These are phyloP conservation scores for Candida tropicalis DNA, from an alignment of 1,139 yeast species.

Conservation along the genomic window DNA sequence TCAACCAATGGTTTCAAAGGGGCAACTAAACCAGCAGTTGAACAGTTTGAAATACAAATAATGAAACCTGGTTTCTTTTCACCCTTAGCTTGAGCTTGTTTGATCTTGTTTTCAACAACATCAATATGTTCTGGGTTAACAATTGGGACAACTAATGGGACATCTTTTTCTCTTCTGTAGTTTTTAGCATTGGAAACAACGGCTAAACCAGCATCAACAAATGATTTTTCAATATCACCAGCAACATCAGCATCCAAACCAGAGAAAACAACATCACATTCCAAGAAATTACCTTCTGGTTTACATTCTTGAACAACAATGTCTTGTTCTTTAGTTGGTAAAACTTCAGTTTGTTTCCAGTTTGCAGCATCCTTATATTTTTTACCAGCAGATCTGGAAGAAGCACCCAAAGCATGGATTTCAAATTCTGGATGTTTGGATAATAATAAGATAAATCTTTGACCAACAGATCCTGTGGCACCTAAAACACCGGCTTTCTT, in stretches of 20 bases:
- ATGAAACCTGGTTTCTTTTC: conserved; percentile 73
- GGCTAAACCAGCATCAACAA: conserved; percentile 77
- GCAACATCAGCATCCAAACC: conserved; percentile 95
- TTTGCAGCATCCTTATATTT: conserved; percentile 80
- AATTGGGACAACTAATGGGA: conserved; percentile 93
- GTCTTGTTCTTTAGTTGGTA: conserved; percentile 69
- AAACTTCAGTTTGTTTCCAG: conserved; percentile 90
- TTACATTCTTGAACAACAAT: conserved; percentile 78
- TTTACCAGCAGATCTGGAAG: conserved; percentile 92
- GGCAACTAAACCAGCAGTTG: conserved; percentile 97
- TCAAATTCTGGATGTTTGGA: conserved; percentile 90
- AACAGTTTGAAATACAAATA: conserved; percentile 95
- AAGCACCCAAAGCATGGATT: conserved; percentile 86
- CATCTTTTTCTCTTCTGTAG: conserved; percentile 84
- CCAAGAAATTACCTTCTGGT: conserved; percentile 68
- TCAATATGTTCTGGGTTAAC: conserved; percentile 93
- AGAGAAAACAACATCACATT: conserved; percentile 92
- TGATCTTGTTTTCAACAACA: conserved; percentile 64
- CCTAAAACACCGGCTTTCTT: conserved; percentile 88
- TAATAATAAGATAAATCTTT: conserved; percentile 83
- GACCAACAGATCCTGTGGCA: conserved; percentile 98
- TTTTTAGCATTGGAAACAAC: conserved; percentile 95
- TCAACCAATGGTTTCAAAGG: conserved; percentile 93
- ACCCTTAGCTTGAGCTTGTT: conserved; percentile 54
- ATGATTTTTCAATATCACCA: conserved; percentile 86